Evolutionary conservation across 768 basidiomycete species (phyloP).

Genomic region (Russula sp.): DNA sequence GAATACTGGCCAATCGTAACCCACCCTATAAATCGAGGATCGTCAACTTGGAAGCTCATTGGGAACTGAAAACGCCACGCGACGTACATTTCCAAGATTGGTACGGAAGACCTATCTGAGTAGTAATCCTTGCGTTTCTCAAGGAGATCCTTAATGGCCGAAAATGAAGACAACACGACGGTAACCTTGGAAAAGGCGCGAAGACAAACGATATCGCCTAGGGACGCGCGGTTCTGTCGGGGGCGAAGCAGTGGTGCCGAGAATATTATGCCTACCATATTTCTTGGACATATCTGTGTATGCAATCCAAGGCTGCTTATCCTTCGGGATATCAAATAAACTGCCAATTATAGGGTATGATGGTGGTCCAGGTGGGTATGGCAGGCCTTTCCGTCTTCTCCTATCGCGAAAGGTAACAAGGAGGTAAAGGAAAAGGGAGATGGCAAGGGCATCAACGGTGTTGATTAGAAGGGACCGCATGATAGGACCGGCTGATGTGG

Average conservation of each 20-base stretch:
- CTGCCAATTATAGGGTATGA: constrained; percentile 11
- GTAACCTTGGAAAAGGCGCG: neutral
- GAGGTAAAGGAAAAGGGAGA: neutral
- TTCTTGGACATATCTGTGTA: constrained; percentile 5
- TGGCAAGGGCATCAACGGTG: neutral
- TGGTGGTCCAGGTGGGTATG: constrained; percentile 12
- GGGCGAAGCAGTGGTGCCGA: too few species aligned
- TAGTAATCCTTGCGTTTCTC: constrained; percentile 16
- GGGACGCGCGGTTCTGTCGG: neutral
- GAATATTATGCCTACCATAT: constrained; percentile 6
- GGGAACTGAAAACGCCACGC: too few species aligned
- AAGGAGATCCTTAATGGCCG: constrained; percentile 17
- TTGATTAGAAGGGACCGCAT: neutral
- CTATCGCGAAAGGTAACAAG: neutral
- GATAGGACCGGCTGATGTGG: neutral
- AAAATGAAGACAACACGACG: neutral
- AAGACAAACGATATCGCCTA: constrained; percentile 18
- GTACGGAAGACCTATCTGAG: neutral
- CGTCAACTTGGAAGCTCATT: neutral
- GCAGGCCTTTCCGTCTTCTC: neutral
- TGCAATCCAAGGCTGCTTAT: neutral
- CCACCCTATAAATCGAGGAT: neutral
- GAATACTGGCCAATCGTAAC: neutral
- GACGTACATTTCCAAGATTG: neutral
- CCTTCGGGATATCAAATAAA: constrained; percentile 11